Base-by-base conservation (phyloP, 2,329 filamentous ascomycete genomes). In the Penicillium olsonii region DNA sequence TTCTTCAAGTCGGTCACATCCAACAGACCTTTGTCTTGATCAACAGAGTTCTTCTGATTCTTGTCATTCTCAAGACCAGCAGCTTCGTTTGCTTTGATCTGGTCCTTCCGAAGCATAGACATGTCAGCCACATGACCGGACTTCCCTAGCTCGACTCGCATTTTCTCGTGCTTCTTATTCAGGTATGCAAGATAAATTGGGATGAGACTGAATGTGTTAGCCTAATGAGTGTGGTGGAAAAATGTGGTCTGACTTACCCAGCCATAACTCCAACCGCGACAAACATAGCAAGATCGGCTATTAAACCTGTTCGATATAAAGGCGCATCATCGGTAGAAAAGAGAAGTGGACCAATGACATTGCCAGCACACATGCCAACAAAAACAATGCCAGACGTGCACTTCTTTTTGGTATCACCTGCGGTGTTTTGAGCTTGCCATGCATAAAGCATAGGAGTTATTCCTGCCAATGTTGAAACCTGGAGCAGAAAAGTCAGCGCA, bases 351-450 rank as follows among this genome's bases (percentile, higher is more conserved):
- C 68, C 68, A 19, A 70, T 68, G 0, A 69, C 62, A 40, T 72
- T 71, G 1, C 69, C 69, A 4, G 68, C 62, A 15, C 68, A 69
- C 66, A 70, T 70, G 5, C 66, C 67, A 3, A 71, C 57, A 17
- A 70, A 64, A 0, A 70, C 67, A 24, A 69, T 54, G 1, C 63
- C 68, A 0, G 66, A 68, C 3, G 67, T 69, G 33, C 65, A 69
- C 29, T 70, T 71, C 39, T 64, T 60, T 51, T 71, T 71, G 5
- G 68, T 71, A 41, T 70, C 68, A 17, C 68, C 68, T 0, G 63
- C 68, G 0, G 68, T 70, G 26, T 71, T 71, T 45, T 71, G 67
- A 8, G 67, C 62, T 50, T 70, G 62, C 68, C 68, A 71, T 3
- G 67, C 61, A 24, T 70, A 71, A 3, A 71, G 61, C 1, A 71